Conservation (phyloP, 257 asterid genomes). For the Ophiorrhiza pumila region DNA sequence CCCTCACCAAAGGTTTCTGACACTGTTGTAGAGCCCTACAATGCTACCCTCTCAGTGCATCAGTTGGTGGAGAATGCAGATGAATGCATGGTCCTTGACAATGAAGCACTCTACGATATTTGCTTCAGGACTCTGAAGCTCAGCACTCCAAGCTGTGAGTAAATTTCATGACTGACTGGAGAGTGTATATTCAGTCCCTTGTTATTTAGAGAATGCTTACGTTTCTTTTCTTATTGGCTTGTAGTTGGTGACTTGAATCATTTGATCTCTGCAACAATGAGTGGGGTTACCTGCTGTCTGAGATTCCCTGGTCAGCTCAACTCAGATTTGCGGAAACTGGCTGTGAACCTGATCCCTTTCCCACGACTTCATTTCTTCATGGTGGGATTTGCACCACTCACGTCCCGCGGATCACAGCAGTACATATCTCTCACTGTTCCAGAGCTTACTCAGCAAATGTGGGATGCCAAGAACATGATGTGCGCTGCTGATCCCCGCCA, state of each 20-base stretch:
- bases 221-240: slow-evolving; percentile 8
- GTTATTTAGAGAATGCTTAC: background rate
- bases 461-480: slow-evolving; percentile 95
- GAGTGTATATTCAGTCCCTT: background rate
- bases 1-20: slow-evolving; percentile 92
- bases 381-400: slow-evolving; percentile 91
- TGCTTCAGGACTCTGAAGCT: slow-evolving; percentile 92
- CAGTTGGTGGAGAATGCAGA: slow-evolving; percentile 91
- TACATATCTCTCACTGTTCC: slow-evolving; percentile 84
- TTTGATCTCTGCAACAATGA: slow-evolving; percentile 86
- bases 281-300: slow-evolving; percentile 82
- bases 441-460: slow-evolving; percentile 84
- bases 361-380: slow-evolving; percentile 93
- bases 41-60: slow-evolving; percentile 88
- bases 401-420: slow-evolving; percentile 88
- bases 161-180: background rate
- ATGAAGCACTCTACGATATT: slow-evolving; percentile 85
- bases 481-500: slow-evolving; percentile 94
- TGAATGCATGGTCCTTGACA: slow-evolving; percentile 93
- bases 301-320: slow-evolving; percentile 89
- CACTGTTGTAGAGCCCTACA: slow-evolving; percentile 87
- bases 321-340: slow-evolving; percentile 74
- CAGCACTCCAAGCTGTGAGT: slow-evolving; percentile 93
- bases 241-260: slow-evolving; percentile 89
- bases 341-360: slow-evolving; percentile 82